Conservation (phyloP, 2,329 filamentous ascomycete genomes). For the Colletotrichum graminicola region DNA sequence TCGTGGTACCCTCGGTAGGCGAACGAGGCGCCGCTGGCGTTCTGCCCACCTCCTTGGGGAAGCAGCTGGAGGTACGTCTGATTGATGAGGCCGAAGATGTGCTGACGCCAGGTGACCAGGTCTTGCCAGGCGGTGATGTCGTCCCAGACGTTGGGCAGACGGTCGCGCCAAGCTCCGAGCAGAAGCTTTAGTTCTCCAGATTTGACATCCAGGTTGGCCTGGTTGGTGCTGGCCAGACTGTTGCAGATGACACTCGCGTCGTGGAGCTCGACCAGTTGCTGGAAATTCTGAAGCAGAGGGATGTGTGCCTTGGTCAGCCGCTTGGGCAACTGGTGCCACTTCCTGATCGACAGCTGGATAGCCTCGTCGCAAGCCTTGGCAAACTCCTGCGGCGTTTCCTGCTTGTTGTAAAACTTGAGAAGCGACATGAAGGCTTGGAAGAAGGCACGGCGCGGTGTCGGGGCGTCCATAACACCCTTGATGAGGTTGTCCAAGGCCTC, state of each 20-base stretch:
- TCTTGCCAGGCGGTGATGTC: constrained; percentile 99
- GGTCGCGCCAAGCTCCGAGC: constrained; percentile 93
- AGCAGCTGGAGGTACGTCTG: constrained; percentile 89
- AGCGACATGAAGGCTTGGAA: constrained; percentile 99
- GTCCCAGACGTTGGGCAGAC: constrained; percentile 97
- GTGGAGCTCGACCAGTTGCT: constrained; percentile 96
- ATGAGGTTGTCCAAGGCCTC: constrained; percentile 93
- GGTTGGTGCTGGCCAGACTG: constrained; percentile 87
- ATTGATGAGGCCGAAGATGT: constrained; percentile 98
- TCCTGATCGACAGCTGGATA: constrained; percentile 95
- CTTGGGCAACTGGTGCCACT: constrained; percentile 98
- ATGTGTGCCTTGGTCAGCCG: constrained; percentile 96
- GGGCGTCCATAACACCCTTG: constrained; percentile 97
- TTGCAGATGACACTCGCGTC: constrained; percentile 97
- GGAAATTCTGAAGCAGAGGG: constrained; percentile 95
- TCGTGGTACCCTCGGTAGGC: constrained; percentile 98
- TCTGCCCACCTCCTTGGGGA: constrained; percentile 79
- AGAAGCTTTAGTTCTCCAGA: constrained; percentile 95
- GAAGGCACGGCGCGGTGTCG: constrained; percentile 92
- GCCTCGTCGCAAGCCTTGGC: constrained; percentile 94
- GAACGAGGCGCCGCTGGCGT: constrained; percentile 90
- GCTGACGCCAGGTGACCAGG: constrained; percentile 98
- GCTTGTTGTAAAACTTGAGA: constrained; percentile 92
- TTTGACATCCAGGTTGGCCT: constrained; percentile 89
- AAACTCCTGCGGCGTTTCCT: constrained; percentile 84